Percentiles rank a stretch among this genome's conserved stretches.
phyloP scores from a whole-genome alignment of 495 filamentous ascomycete genomes.

The Trichoderma erinaceum region DNA sequence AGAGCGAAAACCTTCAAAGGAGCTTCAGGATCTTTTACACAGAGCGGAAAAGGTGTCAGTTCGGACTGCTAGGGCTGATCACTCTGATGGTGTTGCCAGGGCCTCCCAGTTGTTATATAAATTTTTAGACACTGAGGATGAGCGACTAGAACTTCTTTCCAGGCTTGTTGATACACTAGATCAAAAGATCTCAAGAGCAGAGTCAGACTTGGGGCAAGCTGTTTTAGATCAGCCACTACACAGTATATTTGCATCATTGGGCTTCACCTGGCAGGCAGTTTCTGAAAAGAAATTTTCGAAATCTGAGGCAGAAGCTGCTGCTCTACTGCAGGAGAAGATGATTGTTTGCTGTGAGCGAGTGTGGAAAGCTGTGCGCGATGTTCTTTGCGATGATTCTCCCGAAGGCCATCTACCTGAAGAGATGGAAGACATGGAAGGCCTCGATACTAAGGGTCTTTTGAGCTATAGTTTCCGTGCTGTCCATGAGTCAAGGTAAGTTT shows the following conservation, averaged over 20 bases:
- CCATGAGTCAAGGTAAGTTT: conserved; percentile 77
- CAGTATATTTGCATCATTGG: conserved; percentile 59
- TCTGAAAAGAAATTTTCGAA: conserved; percentile 26
- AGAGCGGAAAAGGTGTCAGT: conserved; percentile 53
- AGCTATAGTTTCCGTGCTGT: conserved; percentile 91
- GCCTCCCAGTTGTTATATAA: conserved; percentile 46
- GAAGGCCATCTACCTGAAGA: conserved; percentile 79
- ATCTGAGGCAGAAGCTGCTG: conserved; percentile 34
- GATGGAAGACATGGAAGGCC: conserved; percentile 57
- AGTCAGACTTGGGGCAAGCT: conserved; percentile 52
- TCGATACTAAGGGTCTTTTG: conserved; percentile 76
- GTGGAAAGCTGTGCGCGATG: conserved; percentile 66
- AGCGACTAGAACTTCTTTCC: conserved; percentile 38
- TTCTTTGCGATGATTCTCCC: conserved; percentile 85
- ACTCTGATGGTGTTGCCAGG: conserved; percentile 77
- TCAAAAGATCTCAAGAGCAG: conserved; percentile 48
- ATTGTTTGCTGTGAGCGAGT: conserved; percentile 52
- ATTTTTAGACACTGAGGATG: conserved; percentile 34
- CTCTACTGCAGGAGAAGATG: conserved; percentile 48
- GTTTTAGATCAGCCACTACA: conserved; percentile 63
- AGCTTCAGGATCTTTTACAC: conserved; percentile 32
- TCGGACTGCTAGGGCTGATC: conserved; percentile 70
- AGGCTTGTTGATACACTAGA: conserved; percentile 47
- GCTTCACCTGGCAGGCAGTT: conserved; percentile 42
- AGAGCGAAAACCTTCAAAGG: conserved; percentile 15